phyloP scores from a whole-genome alignment of 805 yeast species.

The Blastobotrys mokoenaii region DNA sequence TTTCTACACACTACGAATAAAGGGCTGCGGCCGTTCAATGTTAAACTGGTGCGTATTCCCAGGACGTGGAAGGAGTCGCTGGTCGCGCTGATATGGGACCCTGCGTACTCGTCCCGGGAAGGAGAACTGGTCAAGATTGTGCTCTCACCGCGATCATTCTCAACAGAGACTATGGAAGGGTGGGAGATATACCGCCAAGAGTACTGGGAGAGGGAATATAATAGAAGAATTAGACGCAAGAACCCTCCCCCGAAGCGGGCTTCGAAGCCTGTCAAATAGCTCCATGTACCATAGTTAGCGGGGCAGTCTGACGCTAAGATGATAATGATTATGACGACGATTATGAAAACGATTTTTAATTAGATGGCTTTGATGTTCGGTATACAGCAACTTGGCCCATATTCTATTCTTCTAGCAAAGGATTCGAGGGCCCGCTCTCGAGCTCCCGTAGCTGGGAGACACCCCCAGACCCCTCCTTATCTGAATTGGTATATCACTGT shows the following conservation, averaged over 20 bases:
- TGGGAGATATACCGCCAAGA: conserved; percentile 94
- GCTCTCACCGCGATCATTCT: conserved; percentile 72
- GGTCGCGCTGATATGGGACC: conserved; percentile 21
- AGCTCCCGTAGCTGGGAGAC: too few species aligned
- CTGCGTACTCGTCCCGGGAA: conserved; percentile 19
- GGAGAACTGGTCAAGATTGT: conserved; percentile 80
- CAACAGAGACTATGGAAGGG: conserved; percentile 76
- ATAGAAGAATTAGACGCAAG: conserved; percentile 5
- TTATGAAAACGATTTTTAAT: too few species aligned
- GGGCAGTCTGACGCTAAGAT: neutral
- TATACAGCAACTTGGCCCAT: too few species aligned
- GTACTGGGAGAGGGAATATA: conserved; percentile 82
- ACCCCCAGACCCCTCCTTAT: too few species aligned
- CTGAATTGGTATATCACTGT: too few species aligned
- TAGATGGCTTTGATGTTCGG: too few species aligned
- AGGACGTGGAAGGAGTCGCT: conserved; percentile 23
- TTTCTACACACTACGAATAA: conserved; percentile 79
- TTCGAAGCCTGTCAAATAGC: neutral
- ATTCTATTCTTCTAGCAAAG: too few species aligned
- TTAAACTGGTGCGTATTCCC: conserved; percentile 46
- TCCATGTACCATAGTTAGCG: neutral
- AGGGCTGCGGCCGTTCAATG: conserved; percentile 76
- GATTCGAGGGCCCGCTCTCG: too few species aligned
- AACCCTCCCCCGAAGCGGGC: conserved; percentile 1
- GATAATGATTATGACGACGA: neutral